Evolutionary conservation across 2,329 filamentous ascomycete species (phyloP).

Genomic region (Colletotrichum gigasporum): DNA sequence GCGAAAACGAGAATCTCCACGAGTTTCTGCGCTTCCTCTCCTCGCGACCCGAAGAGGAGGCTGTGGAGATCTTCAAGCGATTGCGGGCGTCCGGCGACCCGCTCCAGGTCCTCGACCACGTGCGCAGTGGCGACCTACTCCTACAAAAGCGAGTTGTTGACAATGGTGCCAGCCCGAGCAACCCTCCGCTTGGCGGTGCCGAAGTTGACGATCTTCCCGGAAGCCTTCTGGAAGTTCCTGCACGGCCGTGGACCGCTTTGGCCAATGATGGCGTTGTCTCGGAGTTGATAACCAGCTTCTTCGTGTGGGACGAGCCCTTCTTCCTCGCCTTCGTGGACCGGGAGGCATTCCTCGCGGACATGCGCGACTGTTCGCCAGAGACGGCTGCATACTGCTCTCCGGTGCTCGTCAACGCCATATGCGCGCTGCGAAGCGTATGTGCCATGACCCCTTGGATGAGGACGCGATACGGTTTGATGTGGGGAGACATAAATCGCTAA

Average conservation of each 20-base stretch:
- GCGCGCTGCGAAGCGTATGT: not conserved
- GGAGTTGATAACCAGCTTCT: not conserved
- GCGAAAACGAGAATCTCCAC: slow-evolving; percentile 15
- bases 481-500: no score
- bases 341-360: not conserved
- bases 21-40: not conserved
- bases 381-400: not conserved
- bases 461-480: not conserved
- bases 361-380: not conserved
- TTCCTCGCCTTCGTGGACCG: not conserved
- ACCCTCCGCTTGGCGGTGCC: not conserved
- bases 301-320: not conserved
- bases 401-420: not conserved
- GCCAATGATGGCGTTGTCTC: not conserved
- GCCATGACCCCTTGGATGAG: not conserved
- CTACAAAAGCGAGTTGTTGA: not conserved
- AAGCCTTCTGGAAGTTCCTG: not conserved
- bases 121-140: not conserved
- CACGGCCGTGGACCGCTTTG: not conserved
- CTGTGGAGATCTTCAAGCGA: not conserved
- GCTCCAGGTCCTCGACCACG: not conserved
- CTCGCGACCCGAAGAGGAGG: not conserved
- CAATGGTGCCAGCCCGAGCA: not conserved
- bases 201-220: not conserved
- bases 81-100: not conserved